phyloP scores from a whole-genome alignment of 164 flowering plant species.

The Umbilicus rupestris region DNA sequence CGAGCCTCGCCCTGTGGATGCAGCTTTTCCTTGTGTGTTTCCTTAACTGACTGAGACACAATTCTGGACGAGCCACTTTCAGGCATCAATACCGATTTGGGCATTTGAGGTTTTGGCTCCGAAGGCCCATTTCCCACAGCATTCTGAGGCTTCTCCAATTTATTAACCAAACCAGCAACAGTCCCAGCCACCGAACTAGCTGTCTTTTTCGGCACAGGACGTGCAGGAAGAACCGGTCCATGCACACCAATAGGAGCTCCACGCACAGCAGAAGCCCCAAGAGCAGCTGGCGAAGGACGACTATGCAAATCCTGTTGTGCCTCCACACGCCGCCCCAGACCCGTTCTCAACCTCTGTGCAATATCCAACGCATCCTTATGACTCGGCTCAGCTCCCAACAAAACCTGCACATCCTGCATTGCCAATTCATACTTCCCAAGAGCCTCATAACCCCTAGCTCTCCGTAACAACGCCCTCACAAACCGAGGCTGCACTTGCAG shows the following conservation, averaged over 20 bases:
- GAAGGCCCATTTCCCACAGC: slow-evolving; percentile 31
- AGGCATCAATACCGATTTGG: slow-evolving; percentile 51
- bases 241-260: slow-evolving; percentile 90
- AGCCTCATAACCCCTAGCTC: slow-evolving; percentile 88
- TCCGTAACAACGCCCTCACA: slow-evolving; percentile 67
- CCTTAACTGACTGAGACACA: slow-evolving; percentile 14
- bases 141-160: slow-evolving; percentile 38
- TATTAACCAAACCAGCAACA: slow-evolving; percentile 22
- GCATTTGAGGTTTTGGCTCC: slow-evolving; percentile 31
- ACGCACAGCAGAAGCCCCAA: slow-evolving; percentile 92
- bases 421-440: slow-evolving; percentile 77
- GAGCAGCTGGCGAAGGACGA: slow-evolving; percentile 96
- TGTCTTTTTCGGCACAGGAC: slow-evolving; percentile 59
- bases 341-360: slow-evolving; percentile 48
- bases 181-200: slow-evolving; percentile 22
- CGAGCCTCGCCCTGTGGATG: slow-evolving; percentile 15
- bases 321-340: slow-evolving; percentile 62
- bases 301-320: slow-evolving; percentile 84
- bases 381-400: slow-evolving; percentile 60
- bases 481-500: slow-evolving; percentile 74
- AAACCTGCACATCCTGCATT: slow-evolving; percentile 59
- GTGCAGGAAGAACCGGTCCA: slow-evolving; percentile 82
- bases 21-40: slow-evolving; percentile 24
- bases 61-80: slow-evolving; percentile 37
- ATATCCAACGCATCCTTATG: slow-evolving; percentile 76